phyloP scores from a whole-genome alignment of 2,329 filamentous ascomycete species.

The Cladosporium sphaerospermum region DNA sequence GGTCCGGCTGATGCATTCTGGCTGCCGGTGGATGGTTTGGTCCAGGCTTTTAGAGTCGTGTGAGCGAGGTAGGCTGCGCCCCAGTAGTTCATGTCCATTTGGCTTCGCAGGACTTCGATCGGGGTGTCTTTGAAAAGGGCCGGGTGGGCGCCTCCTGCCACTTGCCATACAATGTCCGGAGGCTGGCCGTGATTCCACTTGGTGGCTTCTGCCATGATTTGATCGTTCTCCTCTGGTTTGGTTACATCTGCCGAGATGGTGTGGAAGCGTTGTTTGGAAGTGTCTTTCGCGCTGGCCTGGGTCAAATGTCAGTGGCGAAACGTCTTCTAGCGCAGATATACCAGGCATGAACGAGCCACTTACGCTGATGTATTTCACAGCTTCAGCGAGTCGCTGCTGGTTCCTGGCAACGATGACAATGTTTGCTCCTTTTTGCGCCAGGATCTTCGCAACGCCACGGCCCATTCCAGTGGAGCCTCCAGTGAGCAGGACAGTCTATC shows the following conservation, averaged over 20 bases:
- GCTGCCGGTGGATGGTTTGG: conserved; percentile 37
- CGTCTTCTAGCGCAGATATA: not conserved
- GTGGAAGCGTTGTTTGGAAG: conserved; percentile 68
- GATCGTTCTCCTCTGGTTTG: conserved; percentile 59
- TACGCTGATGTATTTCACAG: conserved; percentile 61
- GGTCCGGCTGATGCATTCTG: conserved; percentile 26
- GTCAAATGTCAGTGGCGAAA: conserved; percentile 11
- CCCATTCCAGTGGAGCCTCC: conserved; percentile 94
- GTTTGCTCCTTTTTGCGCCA: conserved; percentile 78
- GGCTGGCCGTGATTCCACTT: conserved; percentile 68
- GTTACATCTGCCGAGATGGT: conserved; percentile 80
- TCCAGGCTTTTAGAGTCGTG: conserved; percentile 69
- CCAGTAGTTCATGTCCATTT: conserved; percentile 94
- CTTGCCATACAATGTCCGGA: conserved; percentile 86
- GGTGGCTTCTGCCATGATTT: conserved; percentile 65
- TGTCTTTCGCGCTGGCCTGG: conserved; percentile 59
- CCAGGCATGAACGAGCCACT: conserved; percentile 9
- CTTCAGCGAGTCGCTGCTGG: conserved; percentile 63
- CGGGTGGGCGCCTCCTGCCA: conserved; percentile 69
- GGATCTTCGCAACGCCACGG: conserved; percentile 62
- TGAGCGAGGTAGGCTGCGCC: conserved; percentile 81
- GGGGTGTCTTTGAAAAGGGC: conserved; percentile 71
- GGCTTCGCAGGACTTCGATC: conserved; percentile 58
- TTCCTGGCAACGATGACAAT: conserved; percentile 80
- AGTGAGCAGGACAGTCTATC: conserved; percentile 78